Percentiles rank a stretch among this genome's conserved stretches.
Conservation (phyloP, 371 early-diverging fungal species). For the Actinomortierella ambigua region DNA sequence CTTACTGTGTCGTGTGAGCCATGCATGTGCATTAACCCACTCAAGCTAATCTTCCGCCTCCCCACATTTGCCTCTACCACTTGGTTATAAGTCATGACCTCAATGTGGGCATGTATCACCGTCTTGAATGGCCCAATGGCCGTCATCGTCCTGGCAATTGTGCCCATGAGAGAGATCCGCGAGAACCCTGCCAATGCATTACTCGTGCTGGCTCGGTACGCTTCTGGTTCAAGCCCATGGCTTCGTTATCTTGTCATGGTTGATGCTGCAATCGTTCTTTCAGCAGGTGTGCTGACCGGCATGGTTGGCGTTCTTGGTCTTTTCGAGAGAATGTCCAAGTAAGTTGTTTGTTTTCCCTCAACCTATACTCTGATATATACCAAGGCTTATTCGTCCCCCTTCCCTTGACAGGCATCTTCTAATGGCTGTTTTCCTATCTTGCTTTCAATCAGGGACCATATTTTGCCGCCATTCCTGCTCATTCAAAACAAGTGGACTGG, state of each 20-base stretch:
- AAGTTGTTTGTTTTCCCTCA: too few relatives aligned
- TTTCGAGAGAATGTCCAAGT: constrained; percentile 51
- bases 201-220: constrained; percentile 53
- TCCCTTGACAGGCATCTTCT: too few relatives aligned
- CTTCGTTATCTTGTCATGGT: constrained; percentile 53
- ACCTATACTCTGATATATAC: too few relatives aligned
- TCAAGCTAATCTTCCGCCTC: too few relatives aligned
- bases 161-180: constrained; percentile 51
- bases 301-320: constrained; percentile 61
- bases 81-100: constrained; percentile 62
- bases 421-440: too few relatives aligned
- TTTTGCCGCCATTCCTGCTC: constrained; percentile 55
- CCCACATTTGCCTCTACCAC: too few relatives aligned
- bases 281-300: constrained; percentile 64
- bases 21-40: too few relatives aligned
- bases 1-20: too few relatives aligned
- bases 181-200: constrained; percentile 50
- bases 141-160: constrained; percentile 46
- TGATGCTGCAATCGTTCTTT: constrained; percentile 64
- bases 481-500: constrained; percentile 50
- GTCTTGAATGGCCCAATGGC: constrained; percentile 55
- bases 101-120: constrained; percentile 56
- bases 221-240: constrained; percentile 48
- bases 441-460: constrained; percentile 43
- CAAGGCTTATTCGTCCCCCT: too few relatives aligned